Conservation (phyloP, 345 rosid species). For the Aegle marmelos region DNA sequence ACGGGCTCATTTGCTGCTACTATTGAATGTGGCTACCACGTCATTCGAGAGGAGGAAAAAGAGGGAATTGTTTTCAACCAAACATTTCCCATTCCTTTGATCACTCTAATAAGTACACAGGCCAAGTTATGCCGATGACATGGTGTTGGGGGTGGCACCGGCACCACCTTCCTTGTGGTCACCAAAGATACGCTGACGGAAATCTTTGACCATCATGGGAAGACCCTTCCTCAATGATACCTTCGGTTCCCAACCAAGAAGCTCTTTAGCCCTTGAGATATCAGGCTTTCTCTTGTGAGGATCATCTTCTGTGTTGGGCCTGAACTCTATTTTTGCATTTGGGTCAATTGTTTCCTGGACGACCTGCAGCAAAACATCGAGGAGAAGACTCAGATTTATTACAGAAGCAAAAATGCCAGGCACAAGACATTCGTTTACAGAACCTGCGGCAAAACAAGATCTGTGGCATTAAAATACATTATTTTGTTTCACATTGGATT, state of each 20-base stretch:
- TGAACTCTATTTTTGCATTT: constrained; percentile 89
- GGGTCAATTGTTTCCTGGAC: constrained; percentile 97
- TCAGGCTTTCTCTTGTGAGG: constrained; percentile 99
- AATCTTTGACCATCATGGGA: constrained; percentile 91
- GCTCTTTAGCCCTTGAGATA: constrained; percentile 82
- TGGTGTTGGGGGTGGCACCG: constrained; percentile 26
- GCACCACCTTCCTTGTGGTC: constrained; percentile 70
- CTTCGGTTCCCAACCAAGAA: constrained; percentile 93
- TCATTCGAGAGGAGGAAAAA: not conserved
- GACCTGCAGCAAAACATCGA: constrained; percentile 46
- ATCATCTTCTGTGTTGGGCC: constrained; percentile 92
- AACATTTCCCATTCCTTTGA: constrained; percentile 8
- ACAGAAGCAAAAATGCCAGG: not conserved
- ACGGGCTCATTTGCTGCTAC: not conserved
- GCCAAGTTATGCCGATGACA: constrained; percentile 35
- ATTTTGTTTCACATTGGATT: not conserved
- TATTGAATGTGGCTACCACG: constrained; percentile 2
- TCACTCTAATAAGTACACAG: not conserved
- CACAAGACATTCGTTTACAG: not conserved
- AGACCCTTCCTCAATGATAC: constrained; percentile 83
- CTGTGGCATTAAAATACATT: not conserved
- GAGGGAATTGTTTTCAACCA: not conserved
- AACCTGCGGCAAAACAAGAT: not conserved
- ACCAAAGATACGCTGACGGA: constrained; percentile 86
- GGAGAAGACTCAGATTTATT: not conserved